These are phyloP conservation scores for Aureobasidium melanogenum DNA, from an alignment of 2,329 filamentous ascomycete species.

Conservation along the genomic window DNA sequence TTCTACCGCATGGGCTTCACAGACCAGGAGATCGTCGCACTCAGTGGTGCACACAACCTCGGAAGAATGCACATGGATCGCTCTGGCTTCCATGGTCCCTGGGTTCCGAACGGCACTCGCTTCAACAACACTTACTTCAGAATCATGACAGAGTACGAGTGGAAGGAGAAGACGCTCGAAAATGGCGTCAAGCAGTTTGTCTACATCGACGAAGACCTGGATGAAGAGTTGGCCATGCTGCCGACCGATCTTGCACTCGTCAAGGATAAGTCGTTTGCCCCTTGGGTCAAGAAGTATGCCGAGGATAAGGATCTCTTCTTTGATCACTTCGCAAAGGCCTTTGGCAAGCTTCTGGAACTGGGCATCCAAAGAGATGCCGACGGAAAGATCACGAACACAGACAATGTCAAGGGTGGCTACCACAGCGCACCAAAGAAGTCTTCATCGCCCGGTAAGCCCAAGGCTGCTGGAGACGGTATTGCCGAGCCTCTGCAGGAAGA, in stretches of 20 bases:
- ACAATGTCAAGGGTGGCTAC: slow-evolving; percentile 51
- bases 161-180: slow-evolving; percentile 45
- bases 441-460: slow-evolving; percentile 27
- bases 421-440: slow-evolving; percentile 50
- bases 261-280: slow-evolving; percentile 43
- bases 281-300: slow-evolving; percentile 52
- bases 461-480: slow-evolving; percentile 30
- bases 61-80: slow-evolving; percentile 48
- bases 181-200: slow-evolving; percentile 51
- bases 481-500: slow-evolving; percentile 33
- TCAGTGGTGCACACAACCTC: slow-evolving; percentile 48
- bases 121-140: slow-evolving; percentile 52
- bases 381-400: slow-evolving; percentile 46
- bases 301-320: slow-evolving; percentile 55
- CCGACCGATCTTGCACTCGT: slow-evolving; percentile 54
- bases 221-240: slow-evolving; percentile 56
- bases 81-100: slow-evolving; percentile 45
- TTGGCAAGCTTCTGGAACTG: slow-evolving; percentile 53
- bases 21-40: slow-evolving; percentile 51
- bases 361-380: slow-evolving; percentile 48
- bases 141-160: slow-evolving; percentile 43
- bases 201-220: slow-evolving; percentile 49
- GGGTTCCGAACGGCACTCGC: slow-evolving; percentile 20
- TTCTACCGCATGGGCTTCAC: slow-evolving; percentile 54
- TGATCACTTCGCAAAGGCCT: slow-evolving; percentile 49